Conservation (phyloP, 129 eudicot genomes). For the Tagetes erecta region DNA sequence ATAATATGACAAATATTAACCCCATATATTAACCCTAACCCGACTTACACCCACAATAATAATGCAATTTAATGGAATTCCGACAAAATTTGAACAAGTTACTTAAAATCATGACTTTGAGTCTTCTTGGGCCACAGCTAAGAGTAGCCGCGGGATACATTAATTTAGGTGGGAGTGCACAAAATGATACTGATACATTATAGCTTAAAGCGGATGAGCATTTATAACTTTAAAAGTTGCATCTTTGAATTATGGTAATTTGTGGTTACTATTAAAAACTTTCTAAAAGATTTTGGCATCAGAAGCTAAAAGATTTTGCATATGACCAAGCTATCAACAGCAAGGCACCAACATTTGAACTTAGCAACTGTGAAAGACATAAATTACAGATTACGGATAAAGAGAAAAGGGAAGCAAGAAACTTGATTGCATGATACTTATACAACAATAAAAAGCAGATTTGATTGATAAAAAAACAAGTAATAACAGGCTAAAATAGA, state of each 20-base stretch:
- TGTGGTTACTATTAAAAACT: not conserved
- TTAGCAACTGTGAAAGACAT: not conserved
- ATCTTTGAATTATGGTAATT: not conserved
- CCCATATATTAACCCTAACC: not conserved
- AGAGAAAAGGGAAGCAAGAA: not conserved
- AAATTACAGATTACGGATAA: not conserved
- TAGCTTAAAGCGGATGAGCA: no score
- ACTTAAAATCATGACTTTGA: not conserved
- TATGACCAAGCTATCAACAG: constrained; percentile 8
- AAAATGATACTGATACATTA: not conserved
- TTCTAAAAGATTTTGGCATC: not conserved
- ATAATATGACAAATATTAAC: not conserved
- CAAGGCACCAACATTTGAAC: constrained; percentile 12
- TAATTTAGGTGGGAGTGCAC: not conserved
- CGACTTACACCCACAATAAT: not conserved
- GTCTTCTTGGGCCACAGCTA: not conserved
- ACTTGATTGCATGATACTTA: constrained; percentile 22
- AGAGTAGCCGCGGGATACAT: not conserved
- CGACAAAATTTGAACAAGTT: not conserved
- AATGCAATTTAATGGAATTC: not conserved
- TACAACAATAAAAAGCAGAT: not conserved
- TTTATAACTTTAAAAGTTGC: not conserved
- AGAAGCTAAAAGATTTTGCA: constrained; percentile 1
- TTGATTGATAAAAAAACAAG: constrained; percentile 1
- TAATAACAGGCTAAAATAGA: constrained; percentile 2